Conservation (phyloP, 2,329 filamentous ascomycete genomes). For the Pseudocercospora vitis region DNA sequence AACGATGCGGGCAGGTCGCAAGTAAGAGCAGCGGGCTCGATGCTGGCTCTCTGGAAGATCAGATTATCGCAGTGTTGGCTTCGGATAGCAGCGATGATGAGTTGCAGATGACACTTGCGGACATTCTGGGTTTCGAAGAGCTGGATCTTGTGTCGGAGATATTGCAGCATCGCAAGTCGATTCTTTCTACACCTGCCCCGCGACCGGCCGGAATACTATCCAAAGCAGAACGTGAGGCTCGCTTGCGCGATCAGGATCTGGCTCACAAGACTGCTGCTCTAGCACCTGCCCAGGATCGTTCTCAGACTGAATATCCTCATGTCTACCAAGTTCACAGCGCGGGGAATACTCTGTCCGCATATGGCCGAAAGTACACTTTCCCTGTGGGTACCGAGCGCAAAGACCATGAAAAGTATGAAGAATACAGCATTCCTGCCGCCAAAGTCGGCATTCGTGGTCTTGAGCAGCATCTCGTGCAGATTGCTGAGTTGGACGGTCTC, state of each 20-base stretch:
- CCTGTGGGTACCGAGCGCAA: conserved; percentile 71
- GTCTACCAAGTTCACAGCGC: conserved; percentile 83
- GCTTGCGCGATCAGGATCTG: conserved; percentile 71
- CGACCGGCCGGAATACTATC: conserved; percentile 62
- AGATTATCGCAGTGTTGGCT: conserved; percentile 72
- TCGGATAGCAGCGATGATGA: conserved; percentile 74
- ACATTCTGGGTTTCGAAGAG: conserved; percentile 89
- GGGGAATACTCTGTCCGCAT: conserved; percentile 78
- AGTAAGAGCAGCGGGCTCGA: conserved; percentile 65
- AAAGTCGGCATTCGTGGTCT: conserved; percentile 72
- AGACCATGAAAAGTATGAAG: conserved; percentile 77
- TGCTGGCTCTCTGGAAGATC: conserved; percentile 69
- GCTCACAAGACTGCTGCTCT: conserved; percentile 79
- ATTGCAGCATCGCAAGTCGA: conserved; percentile 71
- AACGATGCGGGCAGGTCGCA: conserved; percentile 68
- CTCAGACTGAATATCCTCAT: conserved; percentile 82
- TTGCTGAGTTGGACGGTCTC: conserved; percentile 81
- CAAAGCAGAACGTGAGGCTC: conserved; percentile 74
- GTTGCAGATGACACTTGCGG: conserved; percentile 84
- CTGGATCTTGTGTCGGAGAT: conserved; percentile 90
- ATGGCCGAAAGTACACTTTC: conserved; percentile 79
- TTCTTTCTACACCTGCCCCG: conserved; percentile 52
- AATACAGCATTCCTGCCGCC: conserved; percentile 81
- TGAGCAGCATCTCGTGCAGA: conserved; percentile 73
- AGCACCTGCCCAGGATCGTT: conserved; percentile 66